phyloP scores from a whole-genome alignment of 352 stramenopile species.

The Globisporangium camurandrum region DNA sequence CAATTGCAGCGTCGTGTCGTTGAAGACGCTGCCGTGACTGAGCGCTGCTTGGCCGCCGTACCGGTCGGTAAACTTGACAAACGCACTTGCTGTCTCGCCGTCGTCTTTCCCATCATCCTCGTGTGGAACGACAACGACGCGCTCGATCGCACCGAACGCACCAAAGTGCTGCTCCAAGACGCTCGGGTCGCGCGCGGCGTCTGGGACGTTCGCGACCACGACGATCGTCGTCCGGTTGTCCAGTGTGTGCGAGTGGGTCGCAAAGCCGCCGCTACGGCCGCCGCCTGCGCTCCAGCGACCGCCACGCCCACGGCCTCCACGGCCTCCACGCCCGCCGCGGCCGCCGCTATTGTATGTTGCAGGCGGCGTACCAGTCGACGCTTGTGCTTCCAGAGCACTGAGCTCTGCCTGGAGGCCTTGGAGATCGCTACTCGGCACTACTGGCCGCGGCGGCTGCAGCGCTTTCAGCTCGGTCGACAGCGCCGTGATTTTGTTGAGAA shows the following conservation, averaged over 20 bases:
- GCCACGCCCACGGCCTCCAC: too few relatives aligned
- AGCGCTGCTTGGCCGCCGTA: conserved; percentile 66
- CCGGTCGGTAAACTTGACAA: conserved; percentile 82
- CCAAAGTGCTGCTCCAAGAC: conserved; percentile 84
- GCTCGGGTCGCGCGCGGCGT: conserved; percentile 64
- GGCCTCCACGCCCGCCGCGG: too few relatives aligned
- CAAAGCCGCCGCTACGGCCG: conserved; percentile 32
- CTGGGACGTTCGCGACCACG: conserved; percentile 63
- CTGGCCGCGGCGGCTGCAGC: conserved; percentile 27
- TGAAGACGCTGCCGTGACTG: conserved; percentile 48
- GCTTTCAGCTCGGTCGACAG: conserved; percentile 65
- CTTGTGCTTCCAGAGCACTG: conserved; percentile 52
- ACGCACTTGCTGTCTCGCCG: conserved; percentile 28
- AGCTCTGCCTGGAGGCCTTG: conserved; percentile 59
- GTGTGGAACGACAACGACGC: conserved; percentile 72
- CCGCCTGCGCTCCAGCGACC: conserved; percentile 29
- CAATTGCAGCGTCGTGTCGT: conserved; percentile 50
- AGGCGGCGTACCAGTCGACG: conserved; percentile 14
- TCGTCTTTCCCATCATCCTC: too few relatives aligned
- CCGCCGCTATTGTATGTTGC: not conserved
- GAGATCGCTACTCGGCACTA: conserved; percentile 23
- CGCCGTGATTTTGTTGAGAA: conserved; percentile 80
- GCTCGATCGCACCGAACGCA: conserved; percentile 75
- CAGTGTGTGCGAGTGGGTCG: conserved; percentile 47
- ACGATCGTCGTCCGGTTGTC: conserved; percentile 85